Percentiles rank a stretch among this genome's conserved stretches.
Conservation (phyloP, 129 eudicot species). For the Helichrysum umbraculigerum region DNA sequence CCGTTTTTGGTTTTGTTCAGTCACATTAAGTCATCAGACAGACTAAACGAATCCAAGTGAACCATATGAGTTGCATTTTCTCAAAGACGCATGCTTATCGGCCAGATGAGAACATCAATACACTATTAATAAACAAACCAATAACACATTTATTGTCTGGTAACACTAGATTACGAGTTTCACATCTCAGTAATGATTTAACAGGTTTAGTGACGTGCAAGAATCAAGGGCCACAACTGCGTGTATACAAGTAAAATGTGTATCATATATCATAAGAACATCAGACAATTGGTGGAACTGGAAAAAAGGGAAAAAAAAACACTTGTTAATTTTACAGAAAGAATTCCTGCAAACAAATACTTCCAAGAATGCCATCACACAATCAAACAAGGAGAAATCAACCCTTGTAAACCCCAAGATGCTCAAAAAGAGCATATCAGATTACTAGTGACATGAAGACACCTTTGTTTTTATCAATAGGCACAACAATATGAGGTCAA, state of each 20-base stretch:
- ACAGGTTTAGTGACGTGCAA: background rate
- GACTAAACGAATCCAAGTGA: no score
- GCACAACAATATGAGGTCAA: slow-evolving; percentile 22
- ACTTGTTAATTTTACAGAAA: slow-evolving; percentile 25
- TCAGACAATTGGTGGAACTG: background rate
- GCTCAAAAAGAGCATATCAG: slow-evolving; percentile 13
- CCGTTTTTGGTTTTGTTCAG: no score
- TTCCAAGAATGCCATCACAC: slow-evolving; percentile 34
- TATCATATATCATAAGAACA: background rate
- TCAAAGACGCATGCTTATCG: no score
- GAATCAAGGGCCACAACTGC: background rate
- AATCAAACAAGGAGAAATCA: slow-evolving; percentile 21
- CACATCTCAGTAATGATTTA: background rate
- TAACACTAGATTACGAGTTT: no score
- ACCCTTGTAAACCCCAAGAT: slow-evolving; percentile 24
- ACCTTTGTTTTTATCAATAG: background rate
- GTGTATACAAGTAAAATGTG: background rate
- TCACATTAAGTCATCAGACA: no score
- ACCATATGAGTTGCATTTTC: no score
- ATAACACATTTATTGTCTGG: no score
- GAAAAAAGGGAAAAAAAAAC: background rate
- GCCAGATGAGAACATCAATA: no score
- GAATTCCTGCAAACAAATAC: slow-evolving; percentile 30
- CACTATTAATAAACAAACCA: no score
- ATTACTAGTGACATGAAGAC: slow-evolving; percentile 13